phyloP scores from a whole-genome alignment of 2,329 filamentous ascomycete species.

The Alternaria viburni region DNA sequence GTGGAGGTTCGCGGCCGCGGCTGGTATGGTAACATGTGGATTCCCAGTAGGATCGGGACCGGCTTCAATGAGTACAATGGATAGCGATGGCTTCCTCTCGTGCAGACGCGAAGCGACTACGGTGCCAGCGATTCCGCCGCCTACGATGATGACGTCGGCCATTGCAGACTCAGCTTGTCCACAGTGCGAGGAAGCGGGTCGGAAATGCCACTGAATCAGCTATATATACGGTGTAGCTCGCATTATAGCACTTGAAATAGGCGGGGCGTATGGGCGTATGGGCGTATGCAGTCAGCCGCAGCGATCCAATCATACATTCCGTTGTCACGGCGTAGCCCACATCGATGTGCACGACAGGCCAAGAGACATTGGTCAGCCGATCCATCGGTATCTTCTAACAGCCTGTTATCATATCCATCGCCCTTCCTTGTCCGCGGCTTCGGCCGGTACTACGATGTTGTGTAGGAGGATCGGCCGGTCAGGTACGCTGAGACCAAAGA shows the following conservation, averaged over 20 bases:
- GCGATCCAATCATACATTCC: neutral
- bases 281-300: neutral
- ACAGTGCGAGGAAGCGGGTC: neutral
- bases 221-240: neutral
- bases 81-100: conserved; percentile 16
- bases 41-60: no score
- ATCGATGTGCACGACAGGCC: no score
- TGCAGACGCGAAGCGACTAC: conserved; percentile 41
- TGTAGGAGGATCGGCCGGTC: no score
- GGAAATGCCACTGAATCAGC: neutral
- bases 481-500: no score
- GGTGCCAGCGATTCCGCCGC: conserved; percentile 30
- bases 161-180: conserved; percentile 4
- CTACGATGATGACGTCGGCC: conserved; percentile 35
- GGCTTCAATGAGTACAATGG: conserved; percentile 41
- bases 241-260: no score
- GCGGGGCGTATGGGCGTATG: neutral
- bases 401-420: no score
- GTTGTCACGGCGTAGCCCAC: neutral
- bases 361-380: no score
- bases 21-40: no score
- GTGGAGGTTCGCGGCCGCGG: no score
- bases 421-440: no score
- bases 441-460: no score
- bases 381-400: no score